phyloP scores from a whole-genome alignment of 2,329 filamentous ascomycete species.

The Myrmaecium sp. region DNA sequence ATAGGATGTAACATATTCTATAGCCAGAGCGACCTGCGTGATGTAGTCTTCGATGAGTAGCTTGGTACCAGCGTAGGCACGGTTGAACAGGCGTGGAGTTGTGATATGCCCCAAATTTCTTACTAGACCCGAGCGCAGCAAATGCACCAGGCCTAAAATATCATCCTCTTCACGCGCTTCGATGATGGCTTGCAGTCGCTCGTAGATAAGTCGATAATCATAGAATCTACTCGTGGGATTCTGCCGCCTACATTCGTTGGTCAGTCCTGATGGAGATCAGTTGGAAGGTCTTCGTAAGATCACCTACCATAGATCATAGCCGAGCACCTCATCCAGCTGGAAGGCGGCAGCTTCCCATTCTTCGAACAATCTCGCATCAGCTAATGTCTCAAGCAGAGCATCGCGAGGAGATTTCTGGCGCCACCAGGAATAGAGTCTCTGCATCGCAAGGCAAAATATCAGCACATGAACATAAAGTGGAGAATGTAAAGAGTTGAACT shows the following conservation, averaged over 20 bases:
- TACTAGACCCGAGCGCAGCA: slow-evolving; percentile 59
- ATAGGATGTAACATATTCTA: slow-evolving; percentile 57
- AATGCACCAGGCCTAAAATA: slow-evolving; percentile 56
- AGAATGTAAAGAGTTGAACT: slow-evolving; percentile 1
- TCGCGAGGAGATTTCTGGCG: slow-evolving; percentile 46
- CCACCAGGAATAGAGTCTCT: slow-evolving; percentile 57
- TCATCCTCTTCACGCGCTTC: slow-evolving; percentile 54
- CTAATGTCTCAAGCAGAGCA: slow-evolving; percentile 47
- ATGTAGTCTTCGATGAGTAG: slow-evolving; percentile 84
- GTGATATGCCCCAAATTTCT: slow-evolving; percentile 88
- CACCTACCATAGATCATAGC: slow-evolving; percentile 59
- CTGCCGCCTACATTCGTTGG: slow-evolving; percentile 46
- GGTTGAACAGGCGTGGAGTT: slow-evolving; percentile 62
- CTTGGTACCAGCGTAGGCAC: slow-evolving; percentile 77
- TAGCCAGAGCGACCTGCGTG: slow-evolving; percentile 61
- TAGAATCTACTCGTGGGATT: slow-evolving; percentile 68
- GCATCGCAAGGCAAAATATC: slow-evolving; percentile 5
- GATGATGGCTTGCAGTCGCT: slow-evolving; percentile 55
- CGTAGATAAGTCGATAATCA: slow-evolving; percentile 69
- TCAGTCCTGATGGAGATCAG: slow-evolving; percentile 3
- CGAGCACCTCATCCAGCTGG: slow-evolving; percentile 65
- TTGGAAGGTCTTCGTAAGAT: neutral
- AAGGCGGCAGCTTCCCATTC: slow-evolving; percentile 78
- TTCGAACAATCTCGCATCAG: slow-evolving; percentile 54
- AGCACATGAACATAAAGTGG: neutral